Conservation (phyloP, 1,284 basidiomycete genomes). For the Cryptococcus sp. region DNA sequence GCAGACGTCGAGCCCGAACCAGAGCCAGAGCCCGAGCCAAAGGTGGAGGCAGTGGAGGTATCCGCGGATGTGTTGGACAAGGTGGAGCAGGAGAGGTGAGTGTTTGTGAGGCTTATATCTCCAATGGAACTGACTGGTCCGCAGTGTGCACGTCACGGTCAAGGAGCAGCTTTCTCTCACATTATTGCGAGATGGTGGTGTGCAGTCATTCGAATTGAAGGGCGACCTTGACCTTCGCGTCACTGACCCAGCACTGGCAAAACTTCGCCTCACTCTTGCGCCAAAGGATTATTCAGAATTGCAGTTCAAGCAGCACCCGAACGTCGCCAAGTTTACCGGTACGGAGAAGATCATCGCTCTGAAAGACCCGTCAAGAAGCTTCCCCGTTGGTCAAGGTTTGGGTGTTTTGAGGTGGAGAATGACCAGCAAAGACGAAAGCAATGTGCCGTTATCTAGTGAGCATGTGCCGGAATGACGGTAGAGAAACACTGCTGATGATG, state of each 20-base stretch:
- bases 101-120: background rate
- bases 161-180: constrained; percentile 80
- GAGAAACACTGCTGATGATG: background rate
- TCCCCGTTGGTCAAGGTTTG: constrained; percentile 83
- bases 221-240: constrained; percentile 93
- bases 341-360: constrained; percentile 72
- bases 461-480: constrained; percentile 12
- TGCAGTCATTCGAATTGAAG: constrained; percentile 85
- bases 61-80: constrained; percentile 66
- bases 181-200: constrained; percentile 84
- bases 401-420: constrained; percentile 93
- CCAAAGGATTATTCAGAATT: constrained; percentile 67
- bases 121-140: constrained; percentile 7
- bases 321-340: constrained; percentile 79
- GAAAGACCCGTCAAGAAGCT: constrained; percentile 77
- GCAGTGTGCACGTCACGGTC: constrained; percentile 79
- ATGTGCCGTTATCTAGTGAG: constrained; percentile 86
- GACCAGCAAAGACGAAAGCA: constrained; percentile 84
- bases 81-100: constrained; percentile 75
- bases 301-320: constrained; percentile 96
- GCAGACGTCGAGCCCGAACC: constrained; percentile 62
- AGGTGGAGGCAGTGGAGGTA: constrained; percentile 55
- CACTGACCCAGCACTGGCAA: constrained; percentile 71
- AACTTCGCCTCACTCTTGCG: constrained; percentile 70
- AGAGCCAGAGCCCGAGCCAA: constrained; percentile 47